Evolutionary conservation across 495 filamentous ascomycete genomes (phyloP).

Genomic region (Hypoxylon fragiforme): DNA sequence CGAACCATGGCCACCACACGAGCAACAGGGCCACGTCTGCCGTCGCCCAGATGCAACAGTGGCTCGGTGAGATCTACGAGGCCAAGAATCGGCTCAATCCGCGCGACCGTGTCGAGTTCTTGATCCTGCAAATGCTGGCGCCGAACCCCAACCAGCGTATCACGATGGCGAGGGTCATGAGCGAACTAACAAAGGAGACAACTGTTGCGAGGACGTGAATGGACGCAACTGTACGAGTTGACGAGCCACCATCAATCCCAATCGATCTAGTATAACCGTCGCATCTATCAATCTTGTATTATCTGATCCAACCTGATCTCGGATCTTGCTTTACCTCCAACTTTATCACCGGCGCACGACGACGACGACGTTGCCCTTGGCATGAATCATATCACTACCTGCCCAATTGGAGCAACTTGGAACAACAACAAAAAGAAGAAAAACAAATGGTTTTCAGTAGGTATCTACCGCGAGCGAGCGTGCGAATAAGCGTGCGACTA

Average conservation of each 20-base stretch:
- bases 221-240: too few species aligned
- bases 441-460: too few species aligned
- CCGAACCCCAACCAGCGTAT: slow-evolving; percentile 49
- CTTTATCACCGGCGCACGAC: neutral
- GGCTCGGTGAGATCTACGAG: slow-evolving; percentile 48
- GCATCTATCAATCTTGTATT: neutral
- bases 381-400: neutral
- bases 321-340: slow-evolving; percentile 5
- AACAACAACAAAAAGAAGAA: too few species aligned
- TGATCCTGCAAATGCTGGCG: slow-evolving; percentile 50
- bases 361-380: too few species aligned
- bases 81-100: slow-evolving; percentile 41
- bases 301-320: slow-evolving; percentile 3
- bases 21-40: slow-evolving; percentile 36
- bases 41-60: slow-evolving; percentile 48
- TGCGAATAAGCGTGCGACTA: too few species aligned
- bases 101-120: slow-evolving; percentile 45
- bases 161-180: slow-evolving; percentile 45
- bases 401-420: too few species aligned
- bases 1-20: slow-evolving; percentile 13
- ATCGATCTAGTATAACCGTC: neutral
- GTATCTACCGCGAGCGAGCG: too few species aligned
- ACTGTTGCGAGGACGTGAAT: slow-evolving; percentile 14
- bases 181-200: slow-evolving; percentile 41
- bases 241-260: too few species aligned